Evolutionary conservation across 2,329 filamentous ascomycete species (phyloP).

Genomic region (Ophiocordyceps australis): DNA sequence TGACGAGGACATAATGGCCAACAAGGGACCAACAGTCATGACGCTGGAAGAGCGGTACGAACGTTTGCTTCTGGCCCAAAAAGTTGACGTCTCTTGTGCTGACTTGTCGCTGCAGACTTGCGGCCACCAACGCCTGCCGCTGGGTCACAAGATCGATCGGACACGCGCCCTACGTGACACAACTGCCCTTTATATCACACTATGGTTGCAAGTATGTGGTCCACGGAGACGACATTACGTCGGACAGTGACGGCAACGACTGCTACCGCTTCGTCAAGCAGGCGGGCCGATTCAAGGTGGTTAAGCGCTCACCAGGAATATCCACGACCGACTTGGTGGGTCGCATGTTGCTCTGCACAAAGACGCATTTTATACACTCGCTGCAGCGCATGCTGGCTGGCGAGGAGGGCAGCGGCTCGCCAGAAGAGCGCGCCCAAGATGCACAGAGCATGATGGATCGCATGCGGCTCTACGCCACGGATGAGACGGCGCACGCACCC

Average conservation of each 20-base stretch:
- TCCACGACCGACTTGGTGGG: slow-evolving; percentile 97
- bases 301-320: slow-evolving; percentile 90
- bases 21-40: slow-evolving; percentile 98
- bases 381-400: slow-evolving; percentile 51
- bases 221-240: slow-evolving; percentile 94
- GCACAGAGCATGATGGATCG: slow-evolving; percentile 57
- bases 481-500: slow-evolving; percentile 60
- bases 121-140: slow-evolving; percentile 84
- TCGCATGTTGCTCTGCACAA: slow-evolving; percentile 92
- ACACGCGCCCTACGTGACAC: slow-evolving; percentile 85
- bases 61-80: too few relatives aligned
- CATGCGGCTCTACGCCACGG: slow-evolving; percentile 73
- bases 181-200: slow-evolving; percentile 82
- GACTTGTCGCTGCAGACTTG: slow-evolving; percentile 34
- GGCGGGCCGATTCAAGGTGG: slow-evolving; percentile 85
- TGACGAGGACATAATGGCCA: slow-evolving; percentile 85
- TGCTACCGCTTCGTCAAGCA: slow-evolving; percentile 97
- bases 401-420: slow-evolving; percentile 51
- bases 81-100: too few relatives aligned
- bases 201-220: slow-evolving; percentile 94
- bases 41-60: slow-evolving; percentile 64
- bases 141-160: slow-evolving; percentile 80
- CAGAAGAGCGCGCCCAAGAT: slow-evolving; percentile 43
- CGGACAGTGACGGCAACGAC: slow-evolving; percentile 81
- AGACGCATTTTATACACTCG: slow-evolving; percentile 78